Percentiles rank a stretch among this genome's conserved stretches.
These are phyloP conservation scores for Kwoniella mangroviensis DNA, from an alignment of 768 basidiomycete species.

Conservation along the genomic window DNA sequence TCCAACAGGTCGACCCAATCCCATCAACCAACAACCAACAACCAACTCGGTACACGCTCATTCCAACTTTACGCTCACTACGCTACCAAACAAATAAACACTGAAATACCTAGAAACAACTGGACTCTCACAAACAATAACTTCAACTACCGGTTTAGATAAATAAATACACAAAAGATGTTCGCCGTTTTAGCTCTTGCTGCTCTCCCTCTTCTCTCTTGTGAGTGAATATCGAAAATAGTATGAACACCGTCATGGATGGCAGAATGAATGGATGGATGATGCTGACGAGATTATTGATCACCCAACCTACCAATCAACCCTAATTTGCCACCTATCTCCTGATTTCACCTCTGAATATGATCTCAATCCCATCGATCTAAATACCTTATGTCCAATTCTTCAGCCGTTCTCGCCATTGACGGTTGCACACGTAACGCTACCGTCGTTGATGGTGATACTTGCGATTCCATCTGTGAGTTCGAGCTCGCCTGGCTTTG, in stretches of 20 bases:
- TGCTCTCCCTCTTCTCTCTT: slow-evolving; percentile 62
- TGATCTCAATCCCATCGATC: background rate
- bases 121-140: background rate
- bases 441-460: slow-evolving; percentile 66
- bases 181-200: slow-evolving; percentile 57
- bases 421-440: slow-evolving; percentile 67
- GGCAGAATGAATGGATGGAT: background rate
- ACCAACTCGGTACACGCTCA: slow-evolving; percentile 51
- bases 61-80: slow-evolving; percentile 58
- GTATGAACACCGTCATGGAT: background rate
- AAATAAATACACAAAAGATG: slow-evolving; percentile 25
- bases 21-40: slow-evolving; percentile 27
- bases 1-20: background rate
- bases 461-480: slow-evolving; percentile 69
- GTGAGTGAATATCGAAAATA: slow-evolving; percentile 53
- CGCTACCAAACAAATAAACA: slow-evolving; percentile 28
- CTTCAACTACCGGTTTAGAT: background rate
- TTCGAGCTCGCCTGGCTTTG: background rate
- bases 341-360: background rate
- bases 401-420: slow-evolving; percentile 43
- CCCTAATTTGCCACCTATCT: background rate
- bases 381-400: background rate
- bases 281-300: background rate
- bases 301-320: background rate
- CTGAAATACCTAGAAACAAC: too few relatives aligned